Base-by-base conservation (phyloP, 73 alveolate genomes). In the Paramecium pentaurelia region DNA sequence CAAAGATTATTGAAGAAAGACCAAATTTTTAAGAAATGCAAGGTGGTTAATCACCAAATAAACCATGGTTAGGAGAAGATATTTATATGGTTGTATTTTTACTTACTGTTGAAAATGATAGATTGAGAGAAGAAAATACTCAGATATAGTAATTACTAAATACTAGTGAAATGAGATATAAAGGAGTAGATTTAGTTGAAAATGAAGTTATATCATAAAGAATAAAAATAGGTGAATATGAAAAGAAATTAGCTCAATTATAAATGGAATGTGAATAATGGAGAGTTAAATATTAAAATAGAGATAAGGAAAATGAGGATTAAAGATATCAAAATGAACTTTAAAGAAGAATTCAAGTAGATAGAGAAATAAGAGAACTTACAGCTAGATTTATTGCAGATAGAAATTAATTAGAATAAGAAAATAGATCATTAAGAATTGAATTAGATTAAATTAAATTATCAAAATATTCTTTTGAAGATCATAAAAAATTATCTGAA, bases 31-130 rank as follows among this genome's bases (percentile, higher is more conserved):
- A 34, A 37, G 87, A 73, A 73, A 73, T 73, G 68, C 18, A 73
- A 73, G 60, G 60, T 16, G 60, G 87, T 18, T 36, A 80, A 42
- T 58, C 89, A 42, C 89, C 89, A n/a, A 42, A 18, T 18, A 38
- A 77, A 77, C 22, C 37, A 6, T 77, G 89, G 89, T n/a, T 77
- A n/a, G 89, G 89, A 36, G 89, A 77, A 38, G 89, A 77, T 22
- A 59, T 77, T 8, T 77, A 77, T 12, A 77, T 77, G 89, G 73
- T 77, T 16, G 64, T 59, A n/a, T 77, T 77, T 42, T 47, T 77
- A 9, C 71, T 77, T 9, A 38, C 91, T 27, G 91, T 80, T 27
- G 91, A 80, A 47, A 12, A 38, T 9, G 77, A 80, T 34, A 44
- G 91, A 45, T 77, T 77, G 27, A 37, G 47, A 42, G 89, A 37